Evolutionary conservation across 1,284 basidiomycete genomes (phyloP), one percentile per base, ranked within the genome.

Genomic region (Boletus sp.): DNA sequence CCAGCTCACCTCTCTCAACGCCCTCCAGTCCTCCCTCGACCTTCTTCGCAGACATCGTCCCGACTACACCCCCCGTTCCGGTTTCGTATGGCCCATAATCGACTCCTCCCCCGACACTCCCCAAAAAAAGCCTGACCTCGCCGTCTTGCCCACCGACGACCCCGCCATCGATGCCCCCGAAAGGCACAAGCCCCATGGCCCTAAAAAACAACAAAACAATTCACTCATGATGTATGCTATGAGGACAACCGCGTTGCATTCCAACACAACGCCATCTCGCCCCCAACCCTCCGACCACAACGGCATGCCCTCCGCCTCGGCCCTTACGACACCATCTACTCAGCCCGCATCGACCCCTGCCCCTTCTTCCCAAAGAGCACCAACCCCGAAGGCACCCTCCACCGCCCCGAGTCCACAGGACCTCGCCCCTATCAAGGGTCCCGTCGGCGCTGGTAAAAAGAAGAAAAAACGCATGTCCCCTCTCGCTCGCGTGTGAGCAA

Each of bases 1-100:
- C 22, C 50, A 91, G 89, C 80, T 91, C 53, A 88, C 90, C 29
- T 84, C 89, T 37, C 69, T 92, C 31, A 81, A 83, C 65, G 83
- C 89, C 11, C 75, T 92, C 33, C 88, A 91, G 80, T 81, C 81
- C 3, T 90, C 89, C 4, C 76, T 92, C 48, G 85, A 89, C 64
- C 81, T 80, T 51, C 75, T 92, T 62, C 85, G 88, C 57, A 78
- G 79, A 60, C 81, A 89, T 66, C 78, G 86, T 61, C 89, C 89
- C 8, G 87, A 88, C 58, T 91, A 89, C 67, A 89, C 88, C 16
- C 89, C 89, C 55, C 81, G 89, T 45, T 87, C 87, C 42, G 89
- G 89, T 11, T 91, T 91, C 65, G 81, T 87, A 4, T 92, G 89
- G 89, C 89, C 89, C 43, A 84, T 92, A 60, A 76, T 80, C 56